Base-by-base conservation (phyloP, 805 yeast genomes). In the Yamadazyma sp. region DNA sequence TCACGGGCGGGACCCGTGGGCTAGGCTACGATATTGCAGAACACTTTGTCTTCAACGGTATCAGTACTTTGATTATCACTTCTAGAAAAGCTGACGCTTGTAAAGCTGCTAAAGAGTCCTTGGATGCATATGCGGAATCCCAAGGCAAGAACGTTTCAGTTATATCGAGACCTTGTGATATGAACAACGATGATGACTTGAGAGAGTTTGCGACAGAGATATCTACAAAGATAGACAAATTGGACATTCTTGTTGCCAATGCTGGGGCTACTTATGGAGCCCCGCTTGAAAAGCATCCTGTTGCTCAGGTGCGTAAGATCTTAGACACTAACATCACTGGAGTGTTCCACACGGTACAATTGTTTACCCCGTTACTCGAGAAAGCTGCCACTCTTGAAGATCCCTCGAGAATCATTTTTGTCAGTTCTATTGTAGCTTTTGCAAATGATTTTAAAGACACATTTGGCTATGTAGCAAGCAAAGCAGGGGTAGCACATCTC, bases 241-340 rank as follows among this genome's bases (percentile, higher is more conserved):
- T 80, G 22, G 78, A 81, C 54, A 76, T 81, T 40, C 63, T 81
- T 44, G 67, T 78, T 46, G 83, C 85, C 30, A 81, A 81, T 48
- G 86, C 87, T 3, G 87, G 87, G n/a, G 84, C 85, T 6, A 58
- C 80, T 3, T 81, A 84, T 85, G 87, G 86, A 15, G 77, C 74
- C 1, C 71, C 73, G 8, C 57, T 81, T 32, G 75, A 63, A 14
- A 55, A 59, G 9, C 85, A 81, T 49, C 76, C 83, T 2, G 76
- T 75, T 22, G 40, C 56, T 2, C 84, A 82, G 1, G 53, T 80
- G 41, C 73, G 68, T 46, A 79, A 79, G 55, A 80, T 81, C 6
- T 50, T 79, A 50, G 73, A 70, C 38, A 66, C 80, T 42, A 81
- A 81, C 47, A 67, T 80, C 22, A 69, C 72, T 36, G 82, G 84